Conservation (phyloP, 2,329 filamentous ascomycete species). For the Rosellinia necatrix region DNA sequence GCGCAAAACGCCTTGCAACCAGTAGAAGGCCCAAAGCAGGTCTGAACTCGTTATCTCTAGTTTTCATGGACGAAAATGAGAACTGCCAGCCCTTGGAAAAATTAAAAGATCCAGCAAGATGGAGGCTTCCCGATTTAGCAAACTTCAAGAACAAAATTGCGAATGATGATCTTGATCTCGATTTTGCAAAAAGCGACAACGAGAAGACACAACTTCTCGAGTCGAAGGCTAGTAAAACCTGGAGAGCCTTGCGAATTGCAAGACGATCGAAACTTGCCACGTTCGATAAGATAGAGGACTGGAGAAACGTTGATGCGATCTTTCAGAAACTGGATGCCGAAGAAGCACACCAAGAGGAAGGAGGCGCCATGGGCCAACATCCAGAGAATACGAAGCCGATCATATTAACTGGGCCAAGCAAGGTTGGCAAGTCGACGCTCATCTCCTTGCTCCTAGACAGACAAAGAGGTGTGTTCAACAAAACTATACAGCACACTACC, state of each 20-base stretch:
- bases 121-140: conserved; percentile 70
- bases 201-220: conserved; percentile 63
- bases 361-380: conserved; percentile 28
- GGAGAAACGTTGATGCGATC: conserved; percentile 68
- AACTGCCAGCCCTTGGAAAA: conserved; percentile 66
- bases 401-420: conserved; percentile 69
- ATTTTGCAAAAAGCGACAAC: conserved; percentile 71
- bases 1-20: conserved; percentile 68
- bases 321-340: conserved; percentile 53
- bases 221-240: conserved; percentile 84
- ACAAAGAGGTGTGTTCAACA: conserved; percentile 68
- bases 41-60: conserved; percentile 74
- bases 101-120: conserved; percentile 69
- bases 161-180: conserved; percentile 82
- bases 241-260: conserved; percentile 84
- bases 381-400: conserved; percentile 60
- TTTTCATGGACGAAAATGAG: conserved; percentile 74
- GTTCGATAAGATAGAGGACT: conserved; percentile 88
- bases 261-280: conserved; percentile 72
- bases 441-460: conserved; percentile 65
- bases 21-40: conserved; percentile 73
- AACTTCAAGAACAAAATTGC: conserved; percentile 75
- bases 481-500: conserved; percentile 60
- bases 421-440: conserved; percentile 66
- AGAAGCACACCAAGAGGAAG: conserved; percentile 44